phyloP scores from a whole-genome alignment of 2,329 filamentous ascomycete species.

The Neocatenulostroma microsporum region DNA sequence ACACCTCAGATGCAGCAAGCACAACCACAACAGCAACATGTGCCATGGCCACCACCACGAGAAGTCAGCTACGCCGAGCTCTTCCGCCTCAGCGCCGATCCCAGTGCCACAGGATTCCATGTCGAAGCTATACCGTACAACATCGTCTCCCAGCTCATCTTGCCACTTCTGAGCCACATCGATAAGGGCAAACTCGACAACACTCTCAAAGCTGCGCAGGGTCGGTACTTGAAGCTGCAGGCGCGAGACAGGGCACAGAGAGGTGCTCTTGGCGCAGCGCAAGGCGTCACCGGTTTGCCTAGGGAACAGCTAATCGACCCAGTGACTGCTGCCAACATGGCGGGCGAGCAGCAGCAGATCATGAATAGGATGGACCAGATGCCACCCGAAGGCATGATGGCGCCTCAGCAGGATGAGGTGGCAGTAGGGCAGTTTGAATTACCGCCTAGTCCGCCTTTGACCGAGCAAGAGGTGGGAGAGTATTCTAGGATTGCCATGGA shows the following conservation, averaged over 20 bases:
- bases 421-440: slow-evolving; percentile 71
- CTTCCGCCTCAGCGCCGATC: slow-evolving; percentile 74
- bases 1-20: slow-evolving; percentile 31
- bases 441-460: slow-evolving; percentile 66
- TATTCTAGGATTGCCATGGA: slow-evolving; percentile 67
- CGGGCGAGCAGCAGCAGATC: slow-evolving; percentile 66
- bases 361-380: slow-evolving; percentile 67
- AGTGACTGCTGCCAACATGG: slow-evolving; percentile 59
- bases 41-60: slow-evolving; percentile 52
- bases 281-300: slow-evolving; percentile 36
- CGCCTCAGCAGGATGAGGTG: slow-evolving; percentile 35
- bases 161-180: slow-evolving; percentile 66
- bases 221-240: slow-evolving; percentile 35
- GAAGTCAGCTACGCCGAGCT: slow-evolving; percentile 73
- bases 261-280: slow-evolving; percentile 23
- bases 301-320: slow-evolving; percentile 94
- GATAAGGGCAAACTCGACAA: slow-evolving; percentile 61
- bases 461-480: slow-evolving; percentile 61
- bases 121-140: slow-evolving; percentile 69
- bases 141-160: slow-evolving; percentile 71
- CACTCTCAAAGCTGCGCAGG: slow-evolving; percentile 56
- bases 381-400: slow-evolving; percentile 41
- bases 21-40: slow-evolving; percentile 17
- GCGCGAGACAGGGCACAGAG: slow-evolving; percentile 28
- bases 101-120: slow-evolving; percentile 69